Evolutionary conservation across 768 basidiomycete genomes (phyloP).

Genomic region (Stropharia rugosoannulata): DNA sequence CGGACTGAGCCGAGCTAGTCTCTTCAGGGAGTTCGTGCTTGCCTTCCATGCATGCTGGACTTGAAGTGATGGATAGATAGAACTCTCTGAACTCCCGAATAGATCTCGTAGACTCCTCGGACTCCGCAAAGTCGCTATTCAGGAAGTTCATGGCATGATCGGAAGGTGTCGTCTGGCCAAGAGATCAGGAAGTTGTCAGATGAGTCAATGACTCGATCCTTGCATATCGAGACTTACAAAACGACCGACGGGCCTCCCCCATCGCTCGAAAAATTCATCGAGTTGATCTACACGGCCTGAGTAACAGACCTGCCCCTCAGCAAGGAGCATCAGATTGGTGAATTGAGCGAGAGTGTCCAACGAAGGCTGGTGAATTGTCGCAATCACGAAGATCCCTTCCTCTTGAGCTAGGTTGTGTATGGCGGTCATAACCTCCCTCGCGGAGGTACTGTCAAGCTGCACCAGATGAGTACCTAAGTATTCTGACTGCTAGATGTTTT

Average conservation of each 20-base stretch:
- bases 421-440: slow-evolving; percentile 41
- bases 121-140: slow-evolving; percentile 41
- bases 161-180: slow-evolving; percentile 44
- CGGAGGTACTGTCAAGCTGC: slow-evolving; percentile 48
- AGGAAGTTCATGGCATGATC: slow-evolving; percentile 63
- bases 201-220: background rate
- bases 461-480: background rate
- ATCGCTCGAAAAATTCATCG: slow-evolving; percentile 37
- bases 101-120: slow-evolving; percentile 15
- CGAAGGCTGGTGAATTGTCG: slow-evolving; percentile 69
- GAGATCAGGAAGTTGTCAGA: background rate
- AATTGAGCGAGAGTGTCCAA: slow-evolving; percentile 61
- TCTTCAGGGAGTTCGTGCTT: slow-evolving; percentile 3
- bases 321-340: slow-evolving; percentile 55
- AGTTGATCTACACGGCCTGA: slow-evolving; percentile 41
- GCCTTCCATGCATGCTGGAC: background rate
- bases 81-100: slow-evolving; percentile 32
- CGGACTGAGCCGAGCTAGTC: background rate
- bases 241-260: slow-evolving; percentile 35
- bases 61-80: slow-evolving; percentile 24
- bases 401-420: slow-evolving; percentile 42
- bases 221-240: slow-evolving; percentile 25
- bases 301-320: slow-evolving; percentile 47
- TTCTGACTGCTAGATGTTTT: background rate
- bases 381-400: slow-evolving; percentile 55